Evolutionary conservation across 495 filamentous ascomycete genomes (phyloP).

Genomic region (Penicillium argentinense): DNA sequence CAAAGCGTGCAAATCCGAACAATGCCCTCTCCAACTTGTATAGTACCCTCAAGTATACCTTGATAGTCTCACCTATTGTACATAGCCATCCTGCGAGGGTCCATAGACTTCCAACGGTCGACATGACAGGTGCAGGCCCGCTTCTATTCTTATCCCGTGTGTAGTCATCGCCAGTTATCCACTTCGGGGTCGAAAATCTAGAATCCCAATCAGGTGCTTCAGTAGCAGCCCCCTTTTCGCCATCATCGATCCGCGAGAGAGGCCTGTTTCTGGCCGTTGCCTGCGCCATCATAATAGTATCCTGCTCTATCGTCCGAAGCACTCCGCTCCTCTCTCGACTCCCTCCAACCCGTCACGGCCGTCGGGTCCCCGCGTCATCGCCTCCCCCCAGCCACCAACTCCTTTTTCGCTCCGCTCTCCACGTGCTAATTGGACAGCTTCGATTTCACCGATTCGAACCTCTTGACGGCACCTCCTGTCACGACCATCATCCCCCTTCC

Average conservation of each 20-base stretch:
- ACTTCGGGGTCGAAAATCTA: not conserved
- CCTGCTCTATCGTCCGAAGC: too few relatives aligned
- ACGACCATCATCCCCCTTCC: not conserved
- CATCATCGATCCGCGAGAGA: too few relatives aligned
- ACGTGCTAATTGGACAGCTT: conserved; percentile 16
- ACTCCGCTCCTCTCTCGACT: too few relatives aligned
- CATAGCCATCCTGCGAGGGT: not conserved
- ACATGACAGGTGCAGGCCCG: conserved; percentile 1
- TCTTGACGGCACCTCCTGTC: conserved; percentile 8
- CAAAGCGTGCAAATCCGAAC: not conserved
- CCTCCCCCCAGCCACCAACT: conserved; percentile 13
- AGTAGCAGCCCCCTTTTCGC: too few relatives aligned
- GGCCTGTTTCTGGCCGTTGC: too few relatives aligned
- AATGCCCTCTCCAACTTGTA: conserved; percentile 17
- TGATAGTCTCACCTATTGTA: conserved; percentile 6
- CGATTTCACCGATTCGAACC: not conserved
- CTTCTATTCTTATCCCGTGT: conserved; percentile 13
- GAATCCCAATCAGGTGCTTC: not conserved
- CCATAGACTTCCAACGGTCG: too few relatives aligned
- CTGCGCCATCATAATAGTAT: too few relatives aligned
- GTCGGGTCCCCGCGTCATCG: conserved; percentile 18
- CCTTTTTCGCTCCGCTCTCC: conserved; percentile 22
- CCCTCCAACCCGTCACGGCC: not conserved
- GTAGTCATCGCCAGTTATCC: conserved; percentile 1
- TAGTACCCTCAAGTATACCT: conserved; percentile 18